Evolutionary conservation across 306 rosid genomes (phyloP), one percentile per base, ranked within the genome.

Genomic region (Gillenia trifoliata): DNA sequence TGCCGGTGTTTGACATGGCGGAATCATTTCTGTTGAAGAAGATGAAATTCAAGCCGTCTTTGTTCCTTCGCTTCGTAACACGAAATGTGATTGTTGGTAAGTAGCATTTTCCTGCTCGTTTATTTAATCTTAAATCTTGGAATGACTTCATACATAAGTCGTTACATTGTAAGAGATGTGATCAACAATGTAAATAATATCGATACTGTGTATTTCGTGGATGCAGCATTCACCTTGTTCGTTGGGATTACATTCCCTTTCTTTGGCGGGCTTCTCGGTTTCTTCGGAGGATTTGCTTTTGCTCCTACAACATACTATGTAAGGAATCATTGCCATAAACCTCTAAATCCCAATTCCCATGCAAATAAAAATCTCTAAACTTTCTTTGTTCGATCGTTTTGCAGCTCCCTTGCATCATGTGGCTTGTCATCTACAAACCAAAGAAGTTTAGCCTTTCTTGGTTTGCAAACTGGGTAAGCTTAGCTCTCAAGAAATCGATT

Each of bases 401-500:
- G 79, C 81, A 83, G 87, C 82, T 83, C 20, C 87, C 87, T 80
- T 83, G 87, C 77, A 73, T 83, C 38, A 80, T 83, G 67, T 83
- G 87, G 87, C 84, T 83, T n/a, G 26, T 64, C 56, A 64, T 80
- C 55, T 62, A 23, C 55, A 83, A 83, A 62, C 84, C 84, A 11
- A 83, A 64, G 47, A 80, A 61, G 9, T 83, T 43, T 6, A 28
- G 84, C 72, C 38, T 83, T 38, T 83, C 87, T 23, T 83, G 87
- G 87, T 72, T 49, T 9, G 17, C 71, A 16, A 80, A 83, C 70
- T 80, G 87, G 82, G 87, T 84, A 73, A 57, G 69, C 60, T 2
- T 54, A 4, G 8, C 30, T 25, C 12, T 10, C 43, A 11, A 54
- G 62, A 28, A 41, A 19, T 7, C 15, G 3, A 36, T 16, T 20